Base-by-base conservation (phyloP, 2,329 filamentous ascomycete genomes). In the Xylaria sp. region DNA sequence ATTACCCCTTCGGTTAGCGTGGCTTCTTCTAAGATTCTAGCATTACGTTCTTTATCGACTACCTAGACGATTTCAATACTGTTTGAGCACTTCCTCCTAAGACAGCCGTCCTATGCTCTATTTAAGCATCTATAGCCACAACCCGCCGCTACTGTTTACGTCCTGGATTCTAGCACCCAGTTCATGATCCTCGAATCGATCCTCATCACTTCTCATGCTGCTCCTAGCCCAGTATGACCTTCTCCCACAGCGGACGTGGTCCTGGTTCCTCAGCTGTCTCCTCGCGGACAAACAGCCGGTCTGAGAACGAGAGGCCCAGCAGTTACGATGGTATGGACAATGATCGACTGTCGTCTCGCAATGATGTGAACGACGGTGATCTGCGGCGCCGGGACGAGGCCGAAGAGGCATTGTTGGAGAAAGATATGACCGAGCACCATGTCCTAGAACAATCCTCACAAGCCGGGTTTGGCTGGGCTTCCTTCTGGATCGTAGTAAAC, bases 401-500 rank as follows among this genome's bases (percentile, higher is more conserved):
- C 55, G 81, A 81, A 47, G 81, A 79, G 60, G 77, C 83, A 9
- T 76, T 86, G 48, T 69, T 80, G 39, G 75, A 77, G 64, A 78
- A 78, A 67, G 69, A 73, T n/a, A 65, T 72, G 30, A 66, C 71
- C n/a, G 78, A 79, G 50, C 77, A 81, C 68, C 64, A 77, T 6
- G 74, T 61, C 12, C 67, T 56, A 30, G 67, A 80, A 69, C 78
- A 80, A 12, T 68, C 79, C 8, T 73, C 78, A 39, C 77, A 80
- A 68, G 69, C 76, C 39, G 79, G 79, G 17, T 80, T 82, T 56
- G 73, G 72, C 32, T 79, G 81, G 47, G 79, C 82, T 3, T 64
- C 85, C 21, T 77, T 84, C 61, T 90, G 88, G 88, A 89, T 89
- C 79, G 73, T 80, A 48, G 81, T 90, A 74, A 90, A 90, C 75